Percentiles rank a stretch among this genome's conserved stretches.
Conservation (phyloP, 345 rosid species). For the Aquilaria sinensis region DNA sequence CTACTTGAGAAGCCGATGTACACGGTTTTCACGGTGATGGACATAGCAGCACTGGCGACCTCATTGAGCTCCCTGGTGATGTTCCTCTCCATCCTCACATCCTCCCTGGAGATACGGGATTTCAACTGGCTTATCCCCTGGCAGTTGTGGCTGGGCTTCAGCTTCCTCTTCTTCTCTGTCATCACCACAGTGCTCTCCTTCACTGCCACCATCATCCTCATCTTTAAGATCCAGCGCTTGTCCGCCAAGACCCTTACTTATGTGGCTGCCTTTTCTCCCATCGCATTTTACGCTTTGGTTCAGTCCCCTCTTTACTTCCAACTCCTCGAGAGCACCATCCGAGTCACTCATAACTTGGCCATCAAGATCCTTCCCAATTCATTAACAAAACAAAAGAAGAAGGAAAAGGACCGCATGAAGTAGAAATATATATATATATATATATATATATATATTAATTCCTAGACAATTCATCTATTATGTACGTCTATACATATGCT, state of each 20-base stretch:
- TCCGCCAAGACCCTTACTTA: not conserved
- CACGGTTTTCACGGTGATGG: constrained; percentile 13
- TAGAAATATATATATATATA: too few relatives aligned
- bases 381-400: too few relatives aligned
- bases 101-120: not conserved
- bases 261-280: not conserved
- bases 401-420: too few relatives aligned
- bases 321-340: not conserved
- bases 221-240: not conserved
- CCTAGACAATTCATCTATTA: too few relatives aligned
- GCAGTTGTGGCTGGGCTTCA: not conserved
- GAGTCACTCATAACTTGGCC: not conserved
- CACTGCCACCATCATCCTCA: not conserved
- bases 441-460: too few relatives aligned
- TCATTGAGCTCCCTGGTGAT: constrained; percentile 17
- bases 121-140: constrained; percentile 12
- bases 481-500: too few relatives aligned
- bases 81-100: constrained; percentile 22
- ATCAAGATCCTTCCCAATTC: not conserved
- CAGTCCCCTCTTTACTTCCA: not conserved
- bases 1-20: constrained; percentile 10
- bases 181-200: not conserved
- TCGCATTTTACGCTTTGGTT: not conserved
- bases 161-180: not conserved
- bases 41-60: constrained; percentile 5